Percentiles rank a stretch among this genome's conserved stretches.
These are phyloP conservation scores for Boletus tomentosulus DNA, from an alignment of 768 basidiomycete species.

Conservation along the genomic window DNA sequence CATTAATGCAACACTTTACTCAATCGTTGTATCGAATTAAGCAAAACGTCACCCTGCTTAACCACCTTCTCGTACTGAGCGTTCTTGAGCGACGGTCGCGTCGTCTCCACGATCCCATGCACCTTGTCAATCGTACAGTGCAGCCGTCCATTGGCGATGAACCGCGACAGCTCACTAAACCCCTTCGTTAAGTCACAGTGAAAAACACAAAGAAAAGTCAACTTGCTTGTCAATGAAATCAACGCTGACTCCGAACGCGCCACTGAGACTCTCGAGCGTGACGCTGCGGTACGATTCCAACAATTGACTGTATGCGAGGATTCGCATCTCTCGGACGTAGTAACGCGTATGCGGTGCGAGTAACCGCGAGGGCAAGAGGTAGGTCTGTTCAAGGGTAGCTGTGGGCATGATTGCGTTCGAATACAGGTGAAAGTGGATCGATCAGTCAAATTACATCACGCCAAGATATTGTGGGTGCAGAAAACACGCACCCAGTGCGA, in stretches of 20 bases:
- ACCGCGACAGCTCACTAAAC: constrained; percentile 79
- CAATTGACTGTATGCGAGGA: constrained; percentile 86
- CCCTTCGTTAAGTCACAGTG: not conserved
- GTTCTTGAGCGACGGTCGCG: constrained; percentile 69
- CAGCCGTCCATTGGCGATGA: constrained; percentile 84
- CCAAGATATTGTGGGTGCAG: not conserved
- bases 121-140: constrained; percentile 93
- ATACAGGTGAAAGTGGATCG: not conserved
- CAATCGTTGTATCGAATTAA: constrained; percentile 83
- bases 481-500: constrained; percentile 64
- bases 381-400: constrained; percentile 87
- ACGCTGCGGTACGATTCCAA: constrained; percentile 89
- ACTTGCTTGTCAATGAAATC: constrained; percentile 84
- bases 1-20: constrained; percentile 78
- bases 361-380: constrained; percentile 83
- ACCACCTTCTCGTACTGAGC: constrained; percentile 92
- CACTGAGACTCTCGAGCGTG: constrained; percentile 79
- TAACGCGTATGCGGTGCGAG: constrained; percentile 82
- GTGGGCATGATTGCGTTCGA: not conserved
- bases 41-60: constrained; percentile 84
- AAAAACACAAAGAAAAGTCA: not conserved
- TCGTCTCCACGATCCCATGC: constrained; percentile 91
- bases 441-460: constrained; percentile 4
- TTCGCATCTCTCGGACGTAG: constrained; percentile 95
- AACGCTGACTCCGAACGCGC: constrained; percentile 85